Base-by-base conservation (phyloP, 106 monocot genomes). In the Hemerocallis citrina region DNA sequence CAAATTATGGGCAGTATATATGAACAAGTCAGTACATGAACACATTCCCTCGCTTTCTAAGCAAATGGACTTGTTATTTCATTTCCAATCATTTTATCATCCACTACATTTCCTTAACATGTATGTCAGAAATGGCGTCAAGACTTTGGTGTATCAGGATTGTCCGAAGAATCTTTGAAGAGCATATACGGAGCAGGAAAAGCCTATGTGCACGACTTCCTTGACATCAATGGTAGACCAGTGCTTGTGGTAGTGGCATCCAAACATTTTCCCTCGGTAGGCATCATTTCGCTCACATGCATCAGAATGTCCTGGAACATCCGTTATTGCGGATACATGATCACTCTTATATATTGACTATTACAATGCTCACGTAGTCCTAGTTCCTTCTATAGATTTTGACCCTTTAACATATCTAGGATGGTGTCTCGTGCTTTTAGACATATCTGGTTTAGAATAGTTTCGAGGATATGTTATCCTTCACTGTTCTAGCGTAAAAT, bases 231-330 rank as follows among this genome's bases (percentile, higher is more conserved):
- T 74, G 80, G 83, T 19, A 94, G 94, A 76, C 83, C 89, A 17
- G 94, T 94, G 5, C 80, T 94, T 21, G 70, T 94, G 5, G 94
- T 89, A 45, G 85, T 79, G 55, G 89, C 81, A 62, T 82, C 88
- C 17, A 93, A 85, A 77, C 93, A 93, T 80, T 93, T 79, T 51
- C 85, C 93, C 29, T 71, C 52, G 38, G 93, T 89, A 69, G 31
- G 81, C 44, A 37, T 21, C n/a, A 44, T 57, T 19, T 44, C 2
- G 23, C 27, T 17, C n/a, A n/a, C n/a, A n/a, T n/a, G n/a, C 29
- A 30, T 60, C 34, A 32, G 55, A n/a, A n/a, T n/a, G n/a, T n/a
- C n/a, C n/a, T n/a, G n/a, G n/a, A n/a, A n/a, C n/a, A n/a, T n/a
- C n/a, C n/a, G n/a, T n/a, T n/a, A n/a, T n/a, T n/a, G n/a, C n/a